Evolutionary conservation across 805 yeast genomes (phyloP).

Genomic region (Lachancea mirantina): DNA sequence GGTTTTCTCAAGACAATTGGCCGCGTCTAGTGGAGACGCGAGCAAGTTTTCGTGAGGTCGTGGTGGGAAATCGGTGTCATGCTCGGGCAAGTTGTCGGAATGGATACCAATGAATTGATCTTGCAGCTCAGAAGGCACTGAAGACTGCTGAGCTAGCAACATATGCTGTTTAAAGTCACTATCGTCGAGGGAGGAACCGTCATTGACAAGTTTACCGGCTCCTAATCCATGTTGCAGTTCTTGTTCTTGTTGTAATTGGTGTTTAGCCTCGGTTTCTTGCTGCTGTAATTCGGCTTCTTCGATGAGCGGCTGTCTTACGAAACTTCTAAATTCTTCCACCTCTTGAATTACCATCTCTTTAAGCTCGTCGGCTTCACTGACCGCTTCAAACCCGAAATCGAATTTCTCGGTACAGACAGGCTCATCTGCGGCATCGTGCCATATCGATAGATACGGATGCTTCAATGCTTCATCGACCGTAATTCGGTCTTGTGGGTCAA

Average conservation of each 20-base stretch:
- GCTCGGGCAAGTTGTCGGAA: conserved; percentile 33
- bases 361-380: conserved; percentile 72
- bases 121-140: conserved; percentile 19
- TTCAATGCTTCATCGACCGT: conserved; percentile 81
- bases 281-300: conserved; percentile 36
- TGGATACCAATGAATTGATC: conserved; percentile 41
- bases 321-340: conserved; percentile 68
- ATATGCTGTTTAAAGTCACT: conserved; percentile 15
- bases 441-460: conserved; percentile 81
- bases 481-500: conserved; percentile 79
- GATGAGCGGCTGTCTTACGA: conserved; percentile 69
- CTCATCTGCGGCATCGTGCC: conserved; percentile 94
- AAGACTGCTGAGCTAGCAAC: conserved; percentile 19
- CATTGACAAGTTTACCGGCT: conserved; percentile 1
- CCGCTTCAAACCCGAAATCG: conserved; percentile 81
- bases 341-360: conserved; percentile 72
- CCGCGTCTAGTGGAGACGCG: conserved; percentile 16
- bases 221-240: conserved; percentile 18
- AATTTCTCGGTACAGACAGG: conserved; percentile 74
- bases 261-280: conserved; percentile 13
- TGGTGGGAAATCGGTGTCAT: conserved; percentile 48
- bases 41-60: conserved; percentile 49
- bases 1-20: conserved; percentile 8
- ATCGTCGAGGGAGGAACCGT: conserved; percentile 8
- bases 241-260: conserved; percentile 22